Evolutionary conservation across 2,329 filamentous ascomycete species (phyloP), one percentile per base, ranked within the genome.

Genomic region (Aspergillus quadrilineatus): DNA sequence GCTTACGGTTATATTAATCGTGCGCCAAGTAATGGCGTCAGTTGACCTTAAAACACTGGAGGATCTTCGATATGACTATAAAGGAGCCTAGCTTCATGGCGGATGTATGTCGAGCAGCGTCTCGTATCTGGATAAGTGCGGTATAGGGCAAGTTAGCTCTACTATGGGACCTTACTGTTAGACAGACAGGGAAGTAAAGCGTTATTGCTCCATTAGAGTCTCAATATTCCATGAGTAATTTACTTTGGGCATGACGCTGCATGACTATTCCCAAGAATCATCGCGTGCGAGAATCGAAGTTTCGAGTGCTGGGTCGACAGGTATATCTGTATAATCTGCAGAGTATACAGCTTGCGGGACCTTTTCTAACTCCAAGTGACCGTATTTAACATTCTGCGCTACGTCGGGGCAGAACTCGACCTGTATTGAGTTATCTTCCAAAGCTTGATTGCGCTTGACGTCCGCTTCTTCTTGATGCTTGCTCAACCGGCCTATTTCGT

Each of bases 391-490:
- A 22, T 36, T 29, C 36, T 49, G 42, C 6, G 32, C 34, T 22
- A 41, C 37, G 8, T 53, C 52, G 7, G 51, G 59, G 32, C 54
- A 42, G n/a, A 62, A 32, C 43, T 62, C 52, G 14, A 81, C 75
- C 36, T 75, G 70, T 34, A 76, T 73, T 37, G 75, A 69, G 49
- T 79, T 74, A 26, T 79, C 73, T 41, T 79, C 73, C 8, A 75
- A 68, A 5, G 76, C 74, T 59, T 81, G 77, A 42, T 72, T 72
- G 47, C 76, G 67, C 64, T 81, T 83, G 6, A 78, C 79, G 30
- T 84, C 79, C 4, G 83, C 84, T 63, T 85, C 82, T 52, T 79
- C 77, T 50, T 78, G 75, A 29, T 80, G 79, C 56, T 75, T 76
- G 53, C 75, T 74, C 56, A 83, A 69, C 29, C 78, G 74, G 14